Evolutionary conservation across 2,329 filamentous ascomycete genomes (phyloP).

Genomic region (Talaromyces verruculosus): DNA sequence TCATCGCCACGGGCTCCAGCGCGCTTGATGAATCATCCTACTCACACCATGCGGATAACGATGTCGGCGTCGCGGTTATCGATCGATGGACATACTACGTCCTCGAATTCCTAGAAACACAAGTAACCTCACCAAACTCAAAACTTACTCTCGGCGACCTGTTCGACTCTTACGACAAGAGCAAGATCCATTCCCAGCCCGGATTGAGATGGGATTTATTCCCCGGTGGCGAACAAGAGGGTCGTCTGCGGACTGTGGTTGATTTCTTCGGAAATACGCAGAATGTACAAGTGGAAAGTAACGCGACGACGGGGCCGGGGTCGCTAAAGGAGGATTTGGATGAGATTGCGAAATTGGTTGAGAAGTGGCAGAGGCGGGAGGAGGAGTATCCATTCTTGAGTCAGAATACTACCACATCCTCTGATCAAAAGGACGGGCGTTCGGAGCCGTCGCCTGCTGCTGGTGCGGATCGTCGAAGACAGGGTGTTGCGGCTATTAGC

Average conservation of each 20-base stretch:
- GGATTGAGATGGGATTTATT: conserved; percentile 97
- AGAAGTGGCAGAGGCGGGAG: conserved; percentile 51
- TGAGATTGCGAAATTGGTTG: conserved; percentile 63
- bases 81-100: conserved; percentile 99
- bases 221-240: conserved; percentile 73
- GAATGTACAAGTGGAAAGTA: conserved; percentile 82
- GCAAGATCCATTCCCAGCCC: conserved; percentile 90
- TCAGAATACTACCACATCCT: conserved; percentile 20
- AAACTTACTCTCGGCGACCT: conserved; percentile 90
- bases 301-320: conserved; percentile 53
- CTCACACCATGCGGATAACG: conserved; percentile 95
- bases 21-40: conserved; percentile 96
- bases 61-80: conserved; percentile 96
- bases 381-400: conserved; percentile 33
- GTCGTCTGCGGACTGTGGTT: conserved; percentile 77
- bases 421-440: not conserved
- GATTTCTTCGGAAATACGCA: conserved; percentile 99
- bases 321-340: conserved; percentile 68
- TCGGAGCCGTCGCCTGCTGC: conserved; percentile 21
- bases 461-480: conserved; percentile 33
- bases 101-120: conserved; percentile 89
- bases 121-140: conserved; percentile 79
- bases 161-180: conserved; percentile 93
- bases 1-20: conserved; percentile 94
- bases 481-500: conserved; percentile 42